Base-by-base conservation (phyloP, 2,329 filamentous ascomycete genomes). In the Rhexocercosporidium sp. region DNA sequence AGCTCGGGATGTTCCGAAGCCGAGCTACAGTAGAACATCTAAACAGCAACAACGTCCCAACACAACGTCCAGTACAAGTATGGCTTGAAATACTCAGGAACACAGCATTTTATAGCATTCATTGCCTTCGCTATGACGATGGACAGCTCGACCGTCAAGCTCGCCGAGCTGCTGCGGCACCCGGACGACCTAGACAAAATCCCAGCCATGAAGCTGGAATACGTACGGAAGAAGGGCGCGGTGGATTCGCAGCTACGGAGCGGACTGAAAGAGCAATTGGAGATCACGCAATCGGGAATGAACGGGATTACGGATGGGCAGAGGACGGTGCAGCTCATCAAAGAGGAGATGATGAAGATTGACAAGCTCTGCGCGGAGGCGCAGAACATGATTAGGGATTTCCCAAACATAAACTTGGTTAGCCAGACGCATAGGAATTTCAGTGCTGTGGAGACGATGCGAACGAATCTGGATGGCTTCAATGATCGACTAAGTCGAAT, bases 151-250 rank as follows among this genome's bases (percentile, higher is more conserved):
- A 74, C 73, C 34, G 69, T 76, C 59, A 94, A 94, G 84, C 90
- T 99, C 79, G 89, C 94, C 72, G 95, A 98, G 84, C 88, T 98
- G 69, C 90, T 99, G 73, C 93, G 94, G 76, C 94, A 97, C 77
- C 93, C 96, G 3, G 96, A 99, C 78, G 96, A 99, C 81, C 90
- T 99, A 73, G 96, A 99, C 83, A 98, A 97, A 85, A 95, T 99
- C 76, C 84, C 90, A 62, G 89, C 89, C 56, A 86, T 99, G 77
- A 97, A 96, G 82, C 87, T 92, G 72, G 96, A 99, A 79, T 97
- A 98, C 82, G 88, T 89, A 73, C 93, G 96, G 77, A 98, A 97
- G 83, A 99, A 99, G 82, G 88, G 88, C 34, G 92, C 92, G 65
- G 89, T 99, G 68, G 96, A 99, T 82, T 90, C 90, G 61, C 94